Conservation (phyloP, 2,329 filamentous ascomycete species). For the Pseudogymnoascus sp. region DNA sequence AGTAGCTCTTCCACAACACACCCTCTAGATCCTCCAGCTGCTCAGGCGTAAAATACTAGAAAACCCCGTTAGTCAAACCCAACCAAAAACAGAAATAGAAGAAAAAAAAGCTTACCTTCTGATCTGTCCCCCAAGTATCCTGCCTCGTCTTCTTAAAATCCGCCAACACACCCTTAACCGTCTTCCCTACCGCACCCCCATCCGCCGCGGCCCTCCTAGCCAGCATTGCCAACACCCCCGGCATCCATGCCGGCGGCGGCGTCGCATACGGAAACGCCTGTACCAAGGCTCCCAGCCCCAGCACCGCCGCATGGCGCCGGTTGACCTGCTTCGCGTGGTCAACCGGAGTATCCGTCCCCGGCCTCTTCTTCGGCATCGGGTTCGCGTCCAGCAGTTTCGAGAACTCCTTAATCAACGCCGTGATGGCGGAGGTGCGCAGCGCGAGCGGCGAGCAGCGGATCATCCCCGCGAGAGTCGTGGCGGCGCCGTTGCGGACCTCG, state of each 20-base stretch:
- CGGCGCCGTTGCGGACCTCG: constrained; percentile 89
- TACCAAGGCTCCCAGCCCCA: constrained; percentile 83
- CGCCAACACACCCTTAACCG: constrained; percentile 84
- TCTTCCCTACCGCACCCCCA: constrained; percentile 86
- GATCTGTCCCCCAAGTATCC: constrained; percentile 96
- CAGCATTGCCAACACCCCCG: constrained; percentile 77
- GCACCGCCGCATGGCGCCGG: constrained; percentile 77
- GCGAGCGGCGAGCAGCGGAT: constrained; percentile 83
- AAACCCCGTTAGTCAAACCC: constrained; percentile 9
- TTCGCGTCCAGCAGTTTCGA: constrained; percentile 69
- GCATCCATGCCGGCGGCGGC: constrained; percentile 88
- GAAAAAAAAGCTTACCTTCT: constrained; percentile 63
- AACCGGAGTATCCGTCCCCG: constrained; percentile 60
- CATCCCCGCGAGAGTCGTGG: constrained; percentile 91
- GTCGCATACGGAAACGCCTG: constrained; percentile 95
- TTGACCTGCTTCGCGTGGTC: constrained; percentile 71
- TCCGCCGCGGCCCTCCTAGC: constrained; percentile 81
- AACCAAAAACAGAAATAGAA: constrained; percentile 16
- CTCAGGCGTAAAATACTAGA: constrained; percentile 73
- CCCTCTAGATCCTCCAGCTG: constrained; percentile 93
- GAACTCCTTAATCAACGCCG: constrained; percentile 69
- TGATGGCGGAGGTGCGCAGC: constrained; percentile 71
- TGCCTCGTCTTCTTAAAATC: constrained; percentile 99
- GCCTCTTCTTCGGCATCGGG: constrained; percentile 70
- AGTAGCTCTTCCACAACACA: constrained; percentile 99